Evolutionary conservation across 306 rosid genomes (phyloP), one percentile per base, ranked within the genome.

Genomic region (Glycine soja): DNA sequence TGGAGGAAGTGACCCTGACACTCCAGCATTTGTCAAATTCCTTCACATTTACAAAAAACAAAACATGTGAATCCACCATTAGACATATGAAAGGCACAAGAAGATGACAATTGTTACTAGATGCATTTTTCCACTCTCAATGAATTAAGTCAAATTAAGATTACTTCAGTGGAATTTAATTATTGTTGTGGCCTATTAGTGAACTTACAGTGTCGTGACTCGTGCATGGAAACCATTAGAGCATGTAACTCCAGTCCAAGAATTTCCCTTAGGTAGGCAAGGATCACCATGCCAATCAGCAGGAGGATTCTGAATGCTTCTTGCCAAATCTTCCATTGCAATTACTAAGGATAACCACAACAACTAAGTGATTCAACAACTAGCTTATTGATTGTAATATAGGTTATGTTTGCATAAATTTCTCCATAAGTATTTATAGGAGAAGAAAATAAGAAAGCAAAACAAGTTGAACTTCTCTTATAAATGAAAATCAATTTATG

Each of bases 221-320:
- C 92, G 90, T 79, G 77, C 59, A 58, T 16, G 8, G 51, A 74
- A 61, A 58, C n/a, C 38, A 50, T 34, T 3, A 11, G 90, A 81
- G 77, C 99, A 95, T 3, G 88, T 63, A 76, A 92, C 91, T 52
- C 99, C 99, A 9, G 90, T 92, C 99, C 99, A 95, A 0, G 97
- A 89, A 85, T 88, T 87, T 65, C 74, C 93, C 76, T 61, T 75
- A 8, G 99, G 99, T 69, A 86, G 62, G 82, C 99, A 95, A 83
- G 99, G 99, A 85, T 95, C 97, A 10, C 97, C 97, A 0, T 76
- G 83, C 98, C 98, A 95, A 72, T 92, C 99, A 8, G 80, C 1
- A 16, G 99, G 99, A 14, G 92, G 89, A 75, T 88, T 82, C 57
- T 87, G 70, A 46, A 91, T 71, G 71, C 86, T 82, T 79, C 78